Evolutionary conservation across 2,329 filamentous ascomycete genomes (phyloP), one percentile per base, ranked within the genome.

Genomic region (Talaromyces amestolkiae): DNA sequence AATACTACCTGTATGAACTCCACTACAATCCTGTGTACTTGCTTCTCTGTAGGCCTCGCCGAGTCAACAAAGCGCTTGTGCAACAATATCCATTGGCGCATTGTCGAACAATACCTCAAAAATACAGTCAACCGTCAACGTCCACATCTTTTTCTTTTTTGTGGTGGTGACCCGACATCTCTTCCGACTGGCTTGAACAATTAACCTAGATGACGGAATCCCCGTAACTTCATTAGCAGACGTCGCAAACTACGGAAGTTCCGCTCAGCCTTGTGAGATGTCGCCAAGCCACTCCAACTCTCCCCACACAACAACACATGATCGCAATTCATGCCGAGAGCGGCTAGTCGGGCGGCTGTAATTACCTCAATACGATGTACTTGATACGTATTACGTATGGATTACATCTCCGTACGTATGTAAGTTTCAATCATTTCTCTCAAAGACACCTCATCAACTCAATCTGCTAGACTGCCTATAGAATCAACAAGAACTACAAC

Each of bases 21-120:
- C 49, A 53, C 47, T 1, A 53, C 51, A 54, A 37, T n/a, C 51
- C 27, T 37, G 27, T 19, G 31, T n/a, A 7, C 10, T 27, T 27
- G 9, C 24, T 31, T 9, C 24, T 31, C 13, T 15, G 24, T 9
- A 37, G 33, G 53, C 19, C n/a, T 56, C 33, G n/a, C 53, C 53
- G 53, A 56, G 53, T 56, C 53, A 56, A 56, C 33, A 56, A 39
- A 37, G 53, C 53, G 53, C 53, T 56, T 56, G 53, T 56, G 53
- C 53, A 56, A 56, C 53, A 37, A 56, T 8, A 56, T n/a, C 33
- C 37, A 56, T 56, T 56, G 53, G 53, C 17, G 27, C 53, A 56
- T 22, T 33, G 39, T 22, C 19, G 33, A 22, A 22, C 53, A 37
- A 56, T 37, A 53, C 51, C 1, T 35, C 27, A 53, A 33, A 33